These are phyloP conservation scores for Solanum tarijense DNA, from an alignment of 257 asterid species.

Conservation along the genomic window DNA sequence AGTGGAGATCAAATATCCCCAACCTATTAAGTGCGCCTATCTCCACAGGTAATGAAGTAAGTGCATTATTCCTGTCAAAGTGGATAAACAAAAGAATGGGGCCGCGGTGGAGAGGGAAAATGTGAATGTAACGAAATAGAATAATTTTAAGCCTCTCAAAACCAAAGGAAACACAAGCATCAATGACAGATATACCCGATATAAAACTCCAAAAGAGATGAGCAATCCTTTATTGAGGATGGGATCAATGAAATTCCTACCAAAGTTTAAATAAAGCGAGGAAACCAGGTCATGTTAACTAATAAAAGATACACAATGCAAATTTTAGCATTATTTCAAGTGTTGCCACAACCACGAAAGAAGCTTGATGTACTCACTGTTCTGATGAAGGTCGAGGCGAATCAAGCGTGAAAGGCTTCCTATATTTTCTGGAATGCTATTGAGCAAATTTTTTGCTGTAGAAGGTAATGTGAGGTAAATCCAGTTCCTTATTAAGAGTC, in stretches of 20 bases:
- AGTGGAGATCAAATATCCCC: constrained; percentile 93
- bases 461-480: constrained; percentile 9
- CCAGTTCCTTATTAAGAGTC: constrained; percentile 4
- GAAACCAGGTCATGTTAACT: constrained; percentile 4
- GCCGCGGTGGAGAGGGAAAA: not conserved
- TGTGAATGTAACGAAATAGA: not conserved
- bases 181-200: constrained; percentile 47
- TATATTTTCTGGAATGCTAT: constrained; percentile 64
- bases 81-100: constrained; percentile 7
- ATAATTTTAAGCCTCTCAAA: not conserved
- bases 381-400: constrained; percentile 86
- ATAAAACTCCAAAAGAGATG: constrained; percentile 81
- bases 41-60: constrained; percentile 69
- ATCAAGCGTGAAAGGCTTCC: constrained; percentile 73
- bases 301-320: not conserved
- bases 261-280: constrained; percentile 8
- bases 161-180: not conserved
- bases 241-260: constrained; percentile 89
- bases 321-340: not conserved
- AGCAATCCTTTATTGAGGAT: constrained; percentile 65
- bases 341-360: not conserved
- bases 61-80: constrained; percentile 51
- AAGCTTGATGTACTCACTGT: constrained; percentile 54
- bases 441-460: constrained; percentile 68
- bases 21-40: constrained; percentile 64